A percentile compares a stretch with the other conserved stretches of the same genome.
These are phyloP conservation scores for Clitopilus hobsonii DNA, from an alignment of 768 basidiomycete species.

Conservation along the genomic window DNA sequence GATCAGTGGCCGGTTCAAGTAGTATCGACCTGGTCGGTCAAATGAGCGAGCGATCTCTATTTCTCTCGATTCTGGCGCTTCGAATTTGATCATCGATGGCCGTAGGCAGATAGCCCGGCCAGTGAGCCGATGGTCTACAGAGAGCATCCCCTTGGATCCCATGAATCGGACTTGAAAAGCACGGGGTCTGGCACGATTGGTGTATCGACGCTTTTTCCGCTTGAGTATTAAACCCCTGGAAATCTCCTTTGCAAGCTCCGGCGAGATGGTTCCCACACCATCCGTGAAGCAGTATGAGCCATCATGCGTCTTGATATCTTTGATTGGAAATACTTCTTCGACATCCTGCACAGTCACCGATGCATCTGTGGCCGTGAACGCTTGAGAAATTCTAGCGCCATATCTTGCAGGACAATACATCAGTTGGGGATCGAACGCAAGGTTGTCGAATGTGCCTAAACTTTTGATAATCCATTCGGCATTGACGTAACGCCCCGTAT, in stretches of 20 bases:
- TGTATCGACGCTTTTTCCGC: conserved; percentile 28
- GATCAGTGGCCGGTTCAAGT: conserved; percentile 59
- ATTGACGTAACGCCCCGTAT: conserved; percentile 23
- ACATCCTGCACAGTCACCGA: conserved; percentile 39
- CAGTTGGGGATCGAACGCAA: conserved; percentile 39
- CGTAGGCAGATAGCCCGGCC: conserved; percentile 50
- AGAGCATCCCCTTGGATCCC: conserved; percentile 63
- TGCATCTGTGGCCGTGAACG: conserved; percentile 69
- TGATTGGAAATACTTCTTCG: conserved; percentile 40
- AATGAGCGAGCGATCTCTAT: conserved; percentile 68
- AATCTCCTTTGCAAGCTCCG: conserved; percentile 47
- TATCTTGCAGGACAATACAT: conserved; percentile 65
- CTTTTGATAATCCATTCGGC: conserved; percentile 48
- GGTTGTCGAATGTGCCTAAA: conserved; percentile 49
- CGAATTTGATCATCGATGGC: conserved; percentile 68
- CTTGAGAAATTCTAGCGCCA: conserved; percentile 68
- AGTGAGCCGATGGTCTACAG: conserved; percentile 47
- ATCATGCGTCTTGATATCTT: conserved; percentile 29
- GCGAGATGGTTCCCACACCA: conserved; percentile 64
- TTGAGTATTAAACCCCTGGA: conserved; percentile 33
- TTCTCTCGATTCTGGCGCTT: conserved; percentile 35
- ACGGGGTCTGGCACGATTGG: conserved; percentile 32
- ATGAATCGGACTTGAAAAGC: conserved; percentile 58
- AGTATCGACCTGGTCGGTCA: conserved; percentile 53
- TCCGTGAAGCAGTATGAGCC: conserved; percentile 57